A percentile compares a stretch with the other conserved stretches of the same genome.
phyloP scores from a whole-genome alignment of 176 grass and related monocot genomes.

The Musa itinerans region DNA sequence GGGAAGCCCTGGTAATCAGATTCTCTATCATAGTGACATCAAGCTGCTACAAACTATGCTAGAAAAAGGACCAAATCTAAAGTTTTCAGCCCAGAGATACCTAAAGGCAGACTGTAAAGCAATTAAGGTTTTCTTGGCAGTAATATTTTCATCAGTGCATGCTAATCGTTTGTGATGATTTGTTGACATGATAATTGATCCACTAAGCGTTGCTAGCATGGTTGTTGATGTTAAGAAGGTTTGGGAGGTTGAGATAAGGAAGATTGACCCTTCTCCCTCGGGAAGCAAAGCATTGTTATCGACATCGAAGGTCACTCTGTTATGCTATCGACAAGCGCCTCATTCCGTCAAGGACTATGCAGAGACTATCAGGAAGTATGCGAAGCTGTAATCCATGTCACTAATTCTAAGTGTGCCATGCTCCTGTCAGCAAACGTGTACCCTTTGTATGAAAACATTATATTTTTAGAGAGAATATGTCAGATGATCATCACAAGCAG shows the following conservation, averaged over 20 bases:
- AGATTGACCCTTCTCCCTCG: slow-evolving; percentile 35
- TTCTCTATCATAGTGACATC: no score
- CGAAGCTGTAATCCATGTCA: slow-evolving; percentile 40
- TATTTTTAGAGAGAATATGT: no score
- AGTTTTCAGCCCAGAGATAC: no score
- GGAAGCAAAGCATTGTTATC: slow-evolving; percentile 50
- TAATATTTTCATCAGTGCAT: no score
- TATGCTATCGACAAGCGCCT: slow-evolving; percentile 40
- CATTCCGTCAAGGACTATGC: slow-evolving; percentile 26
- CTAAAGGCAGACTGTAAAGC: neutral
- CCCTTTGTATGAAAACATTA: no score
- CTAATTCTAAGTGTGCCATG: neutral
- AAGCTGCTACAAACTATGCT: no score
- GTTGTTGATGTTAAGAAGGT: slow-evolving; percentile 30
- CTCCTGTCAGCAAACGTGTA: no score
- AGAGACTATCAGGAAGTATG: slow-evolving; percentile 40
- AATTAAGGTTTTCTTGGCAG: no score
- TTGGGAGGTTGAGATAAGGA: slow-evolving; percentile 63
- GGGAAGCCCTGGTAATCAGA: no score
- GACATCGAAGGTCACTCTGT: slow-evolving; percentile 44
- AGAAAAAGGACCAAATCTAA: no score
- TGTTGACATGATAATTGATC: neutral
- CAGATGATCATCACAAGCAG: no score
- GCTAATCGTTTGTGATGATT: neutral
- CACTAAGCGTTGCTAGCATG: neutral